These are phyloP conservation scores for Malassezia vespertilionis DNA, from an alignment of 1,284 basidiomycete species.

Conservation along the genomic window DNA sequence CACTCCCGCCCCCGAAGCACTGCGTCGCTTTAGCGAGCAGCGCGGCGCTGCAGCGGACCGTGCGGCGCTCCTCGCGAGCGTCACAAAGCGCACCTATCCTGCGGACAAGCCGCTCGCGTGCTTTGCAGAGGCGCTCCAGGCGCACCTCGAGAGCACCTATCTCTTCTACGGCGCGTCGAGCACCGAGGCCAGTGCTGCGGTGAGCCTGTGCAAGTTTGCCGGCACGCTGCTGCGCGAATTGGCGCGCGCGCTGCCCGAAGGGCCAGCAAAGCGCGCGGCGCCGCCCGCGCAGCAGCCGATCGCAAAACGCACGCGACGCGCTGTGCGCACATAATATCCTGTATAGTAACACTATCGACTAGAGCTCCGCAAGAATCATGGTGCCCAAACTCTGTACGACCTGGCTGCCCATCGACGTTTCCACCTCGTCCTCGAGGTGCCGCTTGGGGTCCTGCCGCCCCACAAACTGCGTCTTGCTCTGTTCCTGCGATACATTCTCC, in stretches of 20 bases:
- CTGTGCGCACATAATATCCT: conserved; percentile 1
- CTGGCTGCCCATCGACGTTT: conserved; percentile 45
- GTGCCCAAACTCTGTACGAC: conserved; percentile 44
- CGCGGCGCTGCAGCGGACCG: neutral
- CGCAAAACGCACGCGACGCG: conserved; percentile 13
- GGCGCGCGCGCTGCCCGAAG: neutral
- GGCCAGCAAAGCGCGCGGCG: neutral
- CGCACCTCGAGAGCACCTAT: neutral
- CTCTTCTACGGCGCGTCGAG: conserved; percentile 2
- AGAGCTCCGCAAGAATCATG: conserved; percentile 32
- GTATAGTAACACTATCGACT: neutral
- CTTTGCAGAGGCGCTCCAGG: conserved; percentile 9
- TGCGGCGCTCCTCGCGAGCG: neutral
- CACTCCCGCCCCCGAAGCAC: neutral
- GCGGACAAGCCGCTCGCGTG: neutral
- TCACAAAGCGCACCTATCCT: neutral
- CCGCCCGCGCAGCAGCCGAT: neutral
- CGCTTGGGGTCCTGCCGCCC: conserved; percentile 47
- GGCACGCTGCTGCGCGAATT: conserved; percentile 13
- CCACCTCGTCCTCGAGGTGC: conserved; percentile 45
- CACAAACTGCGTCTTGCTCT: conserved; percentile 45
- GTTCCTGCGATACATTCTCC: conserved; percentile 33
- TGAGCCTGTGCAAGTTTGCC: conserved; percentile 5
- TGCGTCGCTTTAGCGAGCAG: neutral
- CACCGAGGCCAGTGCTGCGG: neutral